Conservation (phyloP, 768 basidiomycete species). For the Mycena floridula region DNA sequence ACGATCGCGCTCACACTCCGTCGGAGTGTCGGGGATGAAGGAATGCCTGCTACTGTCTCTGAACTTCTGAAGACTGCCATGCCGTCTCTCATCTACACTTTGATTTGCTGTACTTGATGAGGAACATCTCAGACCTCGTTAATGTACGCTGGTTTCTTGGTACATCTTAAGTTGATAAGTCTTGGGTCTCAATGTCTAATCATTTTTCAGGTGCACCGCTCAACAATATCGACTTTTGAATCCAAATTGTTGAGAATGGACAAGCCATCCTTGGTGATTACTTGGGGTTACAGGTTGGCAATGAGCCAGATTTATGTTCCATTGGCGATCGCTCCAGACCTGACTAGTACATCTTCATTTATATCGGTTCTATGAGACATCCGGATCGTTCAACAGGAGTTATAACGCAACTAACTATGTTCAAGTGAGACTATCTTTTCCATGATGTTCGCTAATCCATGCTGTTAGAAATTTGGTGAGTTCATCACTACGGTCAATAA, state of each 20-base stretch:
- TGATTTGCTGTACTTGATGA: constrained; percentile 50
- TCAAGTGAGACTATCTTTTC: too few species aligned
- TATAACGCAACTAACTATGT: constrained; percentile 25
- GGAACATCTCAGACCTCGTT: constrained; percentile 36
- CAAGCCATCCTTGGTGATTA: constrained; percentile 46
- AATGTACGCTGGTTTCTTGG: constrained; percentile 47
- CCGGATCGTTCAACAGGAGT: constrained; percentile 20
- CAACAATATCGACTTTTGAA: constrained; percentile 39
- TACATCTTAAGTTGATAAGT: constrained; percentile 9
- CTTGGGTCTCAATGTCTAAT: not conserved
- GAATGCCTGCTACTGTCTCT: not conserved
- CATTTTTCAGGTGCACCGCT: constrained; percentile 27
- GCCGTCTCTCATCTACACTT: constrained; percentile 43
- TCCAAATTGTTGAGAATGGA: constrained; percentile 39
- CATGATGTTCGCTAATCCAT: too few species aligned
- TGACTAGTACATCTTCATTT: constrained; percentile 7
- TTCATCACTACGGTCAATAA: constrained; percentile 26
- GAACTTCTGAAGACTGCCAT: constrained; percentile 35
- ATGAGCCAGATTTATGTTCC: constrained; percentile 58
- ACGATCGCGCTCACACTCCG: too few species aligned
- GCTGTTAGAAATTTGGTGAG: constrained; percentile 30
- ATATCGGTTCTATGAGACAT: constrained; percentile 23
- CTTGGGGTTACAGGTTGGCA: constrained; percentile 48
- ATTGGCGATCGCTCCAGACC: constrained; percentile 1
- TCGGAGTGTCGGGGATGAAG: constrained; percentile 15